Base-by-base conservation (phyloP, 148 eudicot genomes). In the Rhododendron williamsianum region DNA sequence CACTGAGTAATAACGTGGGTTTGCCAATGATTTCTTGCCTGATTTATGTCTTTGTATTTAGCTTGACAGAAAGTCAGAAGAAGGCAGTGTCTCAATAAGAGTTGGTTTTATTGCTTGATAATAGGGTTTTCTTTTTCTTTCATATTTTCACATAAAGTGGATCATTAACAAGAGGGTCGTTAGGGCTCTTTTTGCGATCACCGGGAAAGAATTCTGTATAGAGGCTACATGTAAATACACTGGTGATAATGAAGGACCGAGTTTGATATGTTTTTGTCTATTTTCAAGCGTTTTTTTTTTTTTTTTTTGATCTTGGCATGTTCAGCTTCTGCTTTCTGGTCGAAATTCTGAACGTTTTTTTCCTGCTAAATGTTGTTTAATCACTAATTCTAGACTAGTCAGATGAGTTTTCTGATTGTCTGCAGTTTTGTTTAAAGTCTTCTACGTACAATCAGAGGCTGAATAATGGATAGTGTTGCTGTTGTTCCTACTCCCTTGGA, bases 1-100 rank as follows among this genome's bases (percentile, higher is more conserved):
- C 41, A 35, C 30, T 21, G 67, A 36, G 19, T 38, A 81, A 81
- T 82, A 60, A 82, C 27, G 11, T 43, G 11, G 11, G 46, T n/a
- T 41, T 41, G 51, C 79, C 80, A 21, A n/a, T 9, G 80, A 21
- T 21, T 19, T 35, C 36, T 16, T 41, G 27, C 2, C 2, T 23
- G 43, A 41, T 58, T 23, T 38, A 1, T 58, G 21, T 82, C 72
- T 18, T 35, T 63, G 23, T 82, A 63, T 36, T 13, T 82, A 82
- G 74, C 69, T 82, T 38, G 74, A 82, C 41, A n/a, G 35, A 21
- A 60, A 46, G 27, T 41, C 74, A 82, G 74, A 82, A 82, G 73
- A 58, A 21, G 25, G 10, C 74, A 2, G 13, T 19, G 33, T 36
- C 36, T n/a, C 27, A 9, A n/a, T 21, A 60, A 38, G 38, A 76